Base-by-base conservation (phyloP, 2,329 filamentous ascomycete genomes). In the Capronia epimyces region DNA sequence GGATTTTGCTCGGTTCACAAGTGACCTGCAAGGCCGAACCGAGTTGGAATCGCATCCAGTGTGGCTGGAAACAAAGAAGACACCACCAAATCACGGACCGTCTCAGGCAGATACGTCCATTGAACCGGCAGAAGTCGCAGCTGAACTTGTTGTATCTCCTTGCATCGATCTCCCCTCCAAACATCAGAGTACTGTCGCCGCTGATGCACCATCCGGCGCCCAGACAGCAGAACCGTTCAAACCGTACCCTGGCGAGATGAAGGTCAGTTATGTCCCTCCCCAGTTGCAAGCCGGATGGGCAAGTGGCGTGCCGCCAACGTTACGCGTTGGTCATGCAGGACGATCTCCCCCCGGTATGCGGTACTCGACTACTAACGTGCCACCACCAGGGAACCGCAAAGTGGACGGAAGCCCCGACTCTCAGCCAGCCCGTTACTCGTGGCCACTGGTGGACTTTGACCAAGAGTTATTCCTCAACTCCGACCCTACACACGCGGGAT, bases 381-480 rank as follows among this genome's bases (percentile, higher is more conserved):
- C 15, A 3, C 41, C 15, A 22, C 31, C 39, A 48, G 39, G 34
- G 20, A 10, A 12, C 6, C 10, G 2, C 15, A 20, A 37, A 37
- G 4, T 6, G 15, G 34, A 18, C 15, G n/a, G 18, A 5, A 16
- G 6, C 6, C 4, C 34, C 16, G 18, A 21, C 34, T 7, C 34
- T 37, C n/a, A 4, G 16, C n/a, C 34, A 3, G 10, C 34, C 20
- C 15, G 34, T 9, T 56, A 56, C 22, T 32, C 31, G 18, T 51
- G 50, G 46, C 54, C 54, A 3, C 40, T 53, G 40, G 50, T 56
- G 25, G 54, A 56, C 29, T 49, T 53, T 21, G 24, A 43, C n/a
- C 27, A 56, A 24, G 54, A 52, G 16, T 29, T 56, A 16, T 56
- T 56, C 20, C 21, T 56, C 39, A 56, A 56, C 32, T 41, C 44